Evolutionary conservation across 2,329 filamentous ascomycete species (phyloP).

Genomic region (Teratosphaeria epicoccoides): DNA sequence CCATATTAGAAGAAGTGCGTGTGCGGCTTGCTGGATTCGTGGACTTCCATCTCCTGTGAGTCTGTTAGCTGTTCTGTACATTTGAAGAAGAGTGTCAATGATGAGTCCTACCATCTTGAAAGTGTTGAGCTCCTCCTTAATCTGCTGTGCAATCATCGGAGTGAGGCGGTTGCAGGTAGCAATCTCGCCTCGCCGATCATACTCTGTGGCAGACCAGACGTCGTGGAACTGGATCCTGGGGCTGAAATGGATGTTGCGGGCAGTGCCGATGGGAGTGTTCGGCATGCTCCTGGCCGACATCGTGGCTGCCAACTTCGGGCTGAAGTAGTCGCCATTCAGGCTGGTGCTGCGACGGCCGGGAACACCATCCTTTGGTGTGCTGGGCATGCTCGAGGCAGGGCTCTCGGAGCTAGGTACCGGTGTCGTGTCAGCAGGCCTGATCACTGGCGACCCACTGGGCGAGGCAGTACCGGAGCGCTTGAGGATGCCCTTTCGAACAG

Average conservation of each 20-base stretch:
- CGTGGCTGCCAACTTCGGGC: conserved; percentile 57
- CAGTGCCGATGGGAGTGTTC: conserved; percentile 59
- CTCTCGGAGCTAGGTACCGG: conserved; percentile 60
- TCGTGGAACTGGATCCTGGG: conserved; percentile 91
- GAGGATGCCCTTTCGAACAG: conserved; percentile 88
- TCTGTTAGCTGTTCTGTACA: conserved; percentile 29
- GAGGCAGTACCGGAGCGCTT: conserved; percentile 63
- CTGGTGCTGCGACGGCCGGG: conserved; percentile 28
- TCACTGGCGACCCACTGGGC: conserved; percentile 58
- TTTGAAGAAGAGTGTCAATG: conserved; percentile 1
- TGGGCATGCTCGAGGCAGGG: conserved; percentile 74
- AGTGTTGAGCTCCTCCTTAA: conserved; percentile 97
- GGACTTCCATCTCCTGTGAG: conserved; percentile 95
- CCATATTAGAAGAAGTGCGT: conserved; percentile 91
- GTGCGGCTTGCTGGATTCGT: conserved; percentile 97
- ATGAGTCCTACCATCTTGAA: conserved; percentile 82
- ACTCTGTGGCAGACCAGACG: conserved; percentile 91
- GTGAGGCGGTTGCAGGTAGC: conserved; percentile 96
- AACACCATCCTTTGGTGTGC: conserved; percentile 69
- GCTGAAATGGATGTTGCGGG: conserved; percentile 63
- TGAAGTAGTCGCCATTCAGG: conserved; percentile 80
- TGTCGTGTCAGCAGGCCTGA: conserved; percentile 51
- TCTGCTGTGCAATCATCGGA: conserved; percentile 94
- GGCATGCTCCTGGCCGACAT: conserved; percentile 60
- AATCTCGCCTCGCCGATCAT: conserved; percentile 90